phyloP scores from a whole-genome alignment of 495 filamentous ascomycete genomes.

The Lichenothelia convexa region DNA sequence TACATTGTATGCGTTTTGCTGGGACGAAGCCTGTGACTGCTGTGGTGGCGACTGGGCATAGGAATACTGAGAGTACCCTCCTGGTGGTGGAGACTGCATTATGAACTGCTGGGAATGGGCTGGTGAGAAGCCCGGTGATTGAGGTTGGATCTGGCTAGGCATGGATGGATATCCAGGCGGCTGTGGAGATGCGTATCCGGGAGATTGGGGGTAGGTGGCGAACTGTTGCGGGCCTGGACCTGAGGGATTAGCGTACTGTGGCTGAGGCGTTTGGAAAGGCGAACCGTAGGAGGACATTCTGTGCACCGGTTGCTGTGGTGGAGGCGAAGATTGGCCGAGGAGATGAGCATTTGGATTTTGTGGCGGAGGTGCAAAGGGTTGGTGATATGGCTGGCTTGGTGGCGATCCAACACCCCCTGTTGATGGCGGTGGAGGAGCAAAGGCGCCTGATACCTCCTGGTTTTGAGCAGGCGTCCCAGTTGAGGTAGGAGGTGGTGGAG shows the following conservation, averaged over 20 bases:
- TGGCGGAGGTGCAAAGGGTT: slow-evolving; percentile 14
- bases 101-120: background rate
- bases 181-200: slow-evolving; percentile 2
- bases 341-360: slow-evolving; percentile 27
- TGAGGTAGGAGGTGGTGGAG: slow-evolving; percentile 5
- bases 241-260: slow-evolving; percentile 13
- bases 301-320: slow-evolving; percentile 7
- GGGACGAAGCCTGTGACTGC: slow-evolving; percentile 11
- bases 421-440: slow-evolving; percentile 6
- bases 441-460: slow-evolving; percentile 5
- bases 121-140: background rate
- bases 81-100: background rate
- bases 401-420: background rate
- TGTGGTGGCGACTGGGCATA: slow-evolving; percentile 6
- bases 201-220: slow-evolving; percentile 7
- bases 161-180: slow-evolving; percentile 11
- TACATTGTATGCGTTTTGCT: slow-evolving; percentile 37
- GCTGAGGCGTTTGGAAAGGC: slow-evolving; percentile 9
- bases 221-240: slow-evolving; percentile 8
- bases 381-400: slow-evolving; percentile 4
- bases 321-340: slow-evolving; percentile 11
- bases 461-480: background rate
- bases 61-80: slow-evolving; percentile 13
- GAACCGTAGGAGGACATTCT: background rate
- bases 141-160: slow-evolving; percentile 1